phyloP scores from a whole-genome alignment of 2,329 filamentous ascomycete genomes.

The Fusarium sambucinum region DNA sequence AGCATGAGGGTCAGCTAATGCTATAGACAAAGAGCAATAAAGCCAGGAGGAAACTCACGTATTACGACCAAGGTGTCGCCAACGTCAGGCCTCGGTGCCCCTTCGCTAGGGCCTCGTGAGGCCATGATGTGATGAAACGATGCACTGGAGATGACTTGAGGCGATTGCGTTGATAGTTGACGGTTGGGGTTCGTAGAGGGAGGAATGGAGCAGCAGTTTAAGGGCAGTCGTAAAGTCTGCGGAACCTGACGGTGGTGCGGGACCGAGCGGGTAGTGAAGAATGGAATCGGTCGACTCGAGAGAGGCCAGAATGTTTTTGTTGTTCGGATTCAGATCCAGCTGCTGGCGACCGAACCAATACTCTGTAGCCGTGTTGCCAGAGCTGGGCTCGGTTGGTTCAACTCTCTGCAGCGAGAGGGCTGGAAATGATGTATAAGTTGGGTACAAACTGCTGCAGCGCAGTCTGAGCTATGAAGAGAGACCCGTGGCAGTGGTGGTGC shows the following conservation, averaged over 20 bases:
- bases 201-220: slow-evolving; percentile 39
- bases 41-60: slow-evolving; percentile 64
- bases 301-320: slow-evolving; percentile 18
- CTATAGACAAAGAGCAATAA: slow-evolving; percentile 44
- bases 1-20: slow-evolving; percentile 23
- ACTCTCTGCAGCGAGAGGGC: slow-evolving; percentile 39
- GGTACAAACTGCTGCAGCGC: slow-evolving; percentile 35
- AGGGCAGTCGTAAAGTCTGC: slow-evolving; percentile 42
- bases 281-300: slow-evolving; percentile 20
- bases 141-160: slow-evolving; percentile 32
- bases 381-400: slow-evolving; percentile 34
- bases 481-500: slow-evolving; percentile 40
- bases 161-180: slow-evolving; percentile 32
- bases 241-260: slow-evolving; percentile 39
- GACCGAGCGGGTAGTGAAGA: slow-evolving; percentile 22
- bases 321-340: slow-evolving; percentile 11
- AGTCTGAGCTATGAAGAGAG: slow-evolving; percentile 44
- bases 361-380: slow-evolving; percentile 34
- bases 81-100: slow-evolving; percentile 65
- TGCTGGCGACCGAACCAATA: slow-evolving; percentile 44
- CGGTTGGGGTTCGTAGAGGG: slow-evolving; percentile 38
- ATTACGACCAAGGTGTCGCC: slow-evolving; percentile 78
- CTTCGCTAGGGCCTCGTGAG: slow-evolving; percentile 54
- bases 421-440: slow-evolving; percentile 46
- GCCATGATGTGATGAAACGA: slow-evolving; percentile 56